These are phyloP conservation scores for Amanita molliuscula DNA, from an alignment of 768 basidiomycete genomes.

Conservation along the genomic window DNA sequence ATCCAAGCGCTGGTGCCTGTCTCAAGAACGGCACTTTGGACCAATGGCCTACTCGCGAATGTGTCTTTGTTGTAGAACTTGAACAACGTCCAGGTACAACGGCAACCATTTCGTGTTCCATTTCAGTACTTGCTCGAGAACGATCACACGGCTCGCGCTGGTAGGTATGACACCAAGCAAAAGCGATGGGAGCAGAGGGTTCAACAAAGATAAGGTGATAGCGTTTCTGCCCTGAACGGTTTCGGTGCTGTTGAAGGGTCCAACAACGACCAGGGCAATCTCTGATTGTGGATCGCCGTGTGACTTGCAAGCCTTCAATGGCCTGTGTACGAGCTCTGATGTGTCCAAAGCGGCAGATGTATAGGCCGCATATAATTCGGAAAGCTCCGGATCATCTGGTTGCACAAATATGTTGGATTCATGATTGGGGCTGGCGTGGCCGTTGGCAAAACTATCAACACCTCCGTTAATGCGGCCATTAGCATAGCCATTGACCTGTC, in stretches of 20 bases:
- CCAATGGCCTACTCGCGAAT: conserved; percentile 34
- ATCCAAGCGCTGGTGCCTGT: conserved; percentile 20
- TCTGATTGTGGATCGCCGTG: conserved; percentile 46
- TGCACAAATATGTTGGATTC: neutral
- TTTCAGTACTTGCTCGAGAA: conserved; percentile 70
- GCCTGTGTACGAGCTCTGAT: conserved; percentile 48
- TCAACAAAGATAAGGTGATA: conserved; percentile 55
- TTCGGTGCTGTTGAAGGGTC: conserved; percentile 38
- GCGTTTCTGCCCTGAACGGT: conserved; percentile 38
- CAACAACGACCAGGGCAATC: conserved; percentile 66
- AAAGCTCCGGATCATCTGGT: conserved; percentile 16
- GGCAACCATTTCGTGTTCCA: conserved; percentile 86
- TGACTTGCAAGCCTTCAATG: conserved; percentile 42
- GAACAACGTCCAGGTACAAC: conserved; percentile 73
- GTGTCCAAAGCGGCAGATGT: conserved; percentile 61
- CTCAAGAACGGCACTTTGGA: conserved; percentile 60
- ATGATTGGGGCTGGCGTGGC: neutral
- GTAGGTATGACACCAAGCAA: conserved; percentile 51
- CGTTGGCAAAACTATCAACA: conserved; percentile 11
- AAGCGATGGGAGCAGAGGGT: conserved; percentile 54
- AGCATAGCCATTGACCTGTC: conserved; percentile 13
- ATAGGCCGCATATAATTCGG: conserved; percentile 44
- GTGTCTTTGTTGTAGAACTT: conserved; percentile 54
- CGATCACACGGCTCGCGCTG: conserved; percentile 57
- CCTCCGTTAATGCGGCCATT: conserved; percentile 13